Evolutionary conservation across 2,329 filamentous ascomycete genomes (phyloP).

Genomic region (Fusarium drepaniforme): DNA sequence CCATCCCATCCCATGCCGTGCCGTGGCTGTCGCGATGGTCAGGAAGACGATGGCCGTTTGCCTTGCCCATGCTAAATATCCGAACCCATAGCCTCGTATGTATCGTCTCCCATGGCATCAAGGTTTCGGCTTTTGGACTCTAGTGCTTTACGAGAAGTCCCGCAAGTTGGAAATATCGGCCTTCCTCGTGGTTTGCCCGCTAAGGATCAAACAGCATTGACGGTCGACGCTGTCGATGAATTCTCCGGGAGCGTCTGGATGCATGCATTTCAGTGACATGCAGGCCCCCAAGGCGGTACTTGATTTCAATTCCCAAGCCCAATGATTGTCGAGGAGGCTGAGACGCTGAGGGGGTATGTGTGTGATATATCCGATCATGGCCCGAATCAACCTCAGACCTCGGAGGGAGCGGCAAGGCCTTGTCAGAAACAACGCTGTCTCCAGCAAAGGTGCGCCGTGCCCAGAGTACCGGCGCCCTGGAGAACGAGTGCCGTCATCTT

Average conservation of each 20-base stretch:
- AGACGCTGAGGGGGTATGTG: background rate
- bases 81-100: background rate
- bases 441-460: background rate
- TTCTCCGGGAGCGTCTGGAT: background rate
- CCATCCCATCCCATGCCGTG: background rate
- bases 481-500: slow-evolving; percentile 4
- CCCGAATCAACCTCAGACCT: background rate
- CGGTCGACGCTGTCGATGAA: background rate
- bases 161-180: background rate
- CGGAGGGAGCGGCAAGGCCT: background rate
- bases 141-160: background rate
- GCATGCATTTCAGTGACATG: slow-evolving; percentile 3
- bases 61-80: background rate
- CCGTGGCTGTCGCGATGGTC: background rate
- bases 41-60: background rate
- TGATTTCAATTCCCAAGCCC: background rate
- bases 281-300: background rate
- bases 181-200: background rate
- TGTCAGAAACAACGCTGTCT: background rate
- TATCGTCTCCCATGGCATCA: background rate
- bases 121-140: background rate
- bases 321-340: background rate
- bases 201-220: background rate
- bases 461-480: background rate
- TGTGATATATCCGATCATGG: background rate